Conservation (phyloP, 1,139 yeast species). For the Suhomyces taliae region DNA sequence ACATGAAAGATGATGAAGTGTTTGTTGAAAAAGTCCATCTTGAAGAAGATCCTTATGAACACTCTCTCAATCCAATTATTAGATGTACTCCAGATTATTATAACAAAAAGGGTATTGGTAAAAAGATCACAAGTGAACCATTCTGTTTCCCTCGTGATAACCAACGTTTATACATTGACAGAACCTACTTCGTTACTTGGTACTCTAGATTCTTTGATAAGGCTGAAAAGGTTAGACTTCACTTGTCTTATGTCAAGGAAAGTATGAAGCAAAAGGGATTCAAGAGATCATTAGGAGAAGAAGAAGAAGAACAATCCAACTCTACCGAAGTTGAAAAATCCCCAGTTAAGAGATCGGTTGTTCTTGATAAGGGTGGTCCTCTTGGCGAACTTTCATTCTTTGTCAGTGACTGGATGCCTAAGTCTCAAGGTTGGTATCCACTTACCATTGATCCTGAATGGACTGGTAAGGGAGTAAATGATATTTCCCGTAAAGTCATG, state of each 20-base stretch:
- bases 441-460: slow-evolving; percentile 60
- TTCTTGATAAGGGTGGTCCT: slow-evolving; percentile 40
- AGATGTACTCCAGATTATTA: slow-evolving; percentile 83
- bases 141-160: slow-evolving; percentile 79
- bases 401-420: slow-evolving; percentile 69
- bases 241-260: slow-evolving; percentile 65
- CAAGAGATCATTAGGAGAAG: slow-evolving; percentile 38
- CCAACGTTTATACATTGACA: slow-evolving; percentile 52
- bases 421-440: slow-evolving; percentile 64
- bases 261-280: slow-evolving; percentile 54
- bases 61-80: slow-evolving; percentile 69
- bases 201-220: slow-evolving; percentile 59
- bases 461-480: slow-evolving; percentile 41
- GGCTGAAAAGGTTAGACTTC: slow-evolving; percentile 62
- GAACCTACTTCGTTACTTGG: slow-evolving; percentile 80
- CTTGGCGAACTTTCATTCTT: slow-evolving; percentile 53
- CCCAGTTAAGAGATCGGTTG: slow-evolving; percentile 28
- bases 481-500: slow-evolving; percentile 48
- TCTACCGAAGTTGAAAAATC: too few relatives aligned
- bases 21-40: slow-evolving; percentile 54
- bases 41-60: slow-evolving; percentile 71
- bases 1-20: slow-evolving; percentile 59
- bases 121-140: slow-evolving; percentile 61
- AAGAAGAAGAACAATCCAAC: slow-evolving; percentile 12
- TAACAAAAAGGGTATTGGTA: slow-evolving; percentile 61